Base-by-base conservation (phyloP, 2,329 filamentous ascomycete genomes). In the Fusarium sp. region DNA sequence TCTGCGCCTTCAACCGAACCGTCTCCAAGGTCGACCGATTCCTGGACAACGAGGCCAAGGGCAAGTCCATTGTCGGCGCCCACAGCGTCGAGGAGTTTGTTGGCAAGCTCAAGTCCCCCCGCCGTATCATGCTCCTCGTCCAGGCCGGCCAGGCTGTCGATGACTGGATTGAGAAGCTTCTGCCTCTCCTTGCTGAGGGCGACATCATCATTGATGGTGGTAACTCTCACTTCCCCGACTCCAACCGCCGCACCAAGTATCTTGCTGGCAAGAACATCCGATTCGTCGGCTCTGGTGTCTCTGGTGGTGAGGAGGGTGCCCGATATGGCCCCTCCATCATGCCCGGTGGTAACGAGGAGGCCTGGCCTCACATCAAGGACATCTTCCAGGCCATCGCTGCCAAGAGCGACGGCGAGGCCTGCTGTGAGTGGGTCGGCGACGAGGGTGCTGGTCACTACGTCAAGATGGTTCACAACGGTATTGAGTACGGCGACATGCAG, bases 391-490 rank as follows among this genome's bases (percentile, higher is more conserved):
- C 91, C 88, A 98, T 99, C 84, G 91, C 97, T 75, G 97, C 97
- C 86, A 98, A 99, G 92, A 97, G 94, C 86, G 96, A 98, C 82
- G 93, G 92, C 81, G 97, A 99, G 90, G 88, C 97, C 77, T 99
- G 97, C 92, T 99, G 97, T 84, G 97, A 99, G 87, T 99, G 97
- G 97, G 97, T 99, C 81, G 97, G 97, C 88, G 97, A 98, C 87
- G 95, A 98, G 86, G 97, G 97, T 91, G 94, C 97, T 87, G 97
- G 97, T 81, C 97, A 99, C 92, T 99, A 98, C 90, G 96, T 99
- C 90, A 99, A 99, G 94, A 99, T 99, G 97, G 97, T 99, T 75
- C 97, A 99, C 93, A 99, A 99, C 88, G 97, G 97, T 91, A 99
- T 99, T 81, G 97, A 99, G 89, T 99, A 99, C 85, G 97, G 97